phyloP scores from a whole-genome alignment of 2,329 filamentous ascomycete genomes.

The Parasarocladium wereldwijsianum region DNA sequence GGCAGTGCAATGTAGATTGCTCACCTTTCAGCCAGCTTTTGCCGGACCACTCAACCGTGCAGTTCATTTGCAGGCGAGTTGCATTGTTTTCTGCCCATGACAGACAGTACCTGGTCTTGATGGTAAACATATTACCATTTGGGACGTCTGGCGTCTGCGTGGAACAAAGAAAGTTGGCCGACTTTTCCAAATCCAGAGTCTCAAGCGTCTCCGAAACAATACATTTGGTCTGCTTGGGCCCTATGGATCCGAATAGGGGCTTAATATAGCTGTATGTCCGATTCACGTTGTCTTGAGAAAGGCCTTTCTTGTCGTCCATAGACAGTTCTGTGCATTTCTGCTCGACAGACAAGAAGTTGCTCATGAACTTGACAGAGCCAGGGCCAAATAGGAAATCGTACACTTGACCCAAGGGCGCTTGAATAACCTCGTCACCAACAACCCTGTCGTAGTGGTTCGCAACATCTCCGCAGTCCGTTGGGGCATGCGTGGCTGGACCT shows the following conservation, averaged over 20 bases:
- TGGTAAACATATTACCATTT: conserved; percentile 77
- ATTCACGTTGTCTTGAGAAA: conserved; percentile 59
- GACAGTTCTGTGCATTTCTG: conserved; percentile 83
- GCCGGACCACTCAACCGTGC: conserved; percentile 86
- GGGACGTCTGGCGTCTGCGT: conserved; percentile 93
- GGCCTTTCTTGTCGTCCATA: conserved; percentile 69
- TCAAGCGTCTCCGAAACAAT: conserved; percentile 79
- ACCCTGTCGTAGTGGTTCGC: conserved; percentile 71
- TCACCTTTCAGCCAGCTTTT: conserved; percentile 97
- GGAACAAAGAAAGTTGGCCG: conserved; percentile 64
- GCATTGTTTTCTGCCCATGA: conserved; percentile 81
- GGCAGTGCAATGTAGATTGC: too few relatives aligned
- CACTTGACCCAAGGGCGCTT: conserved; percentile 80
- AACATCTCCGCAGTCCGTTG: conserved; percentile 74
- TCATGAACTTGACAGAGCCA: conserved; percentile 65
- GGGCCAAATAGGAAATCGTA: conserved; percentile 81
- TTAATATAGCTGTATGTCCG: conserved; percentile 83
- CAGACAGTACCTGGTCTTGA: conserved; percentile 89
- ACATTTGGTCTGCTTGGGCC: conserved; percentile 89
- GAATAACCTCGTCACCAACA: conserved; percentile 72
- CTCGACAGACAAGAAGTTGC: conserved; percentile 71
- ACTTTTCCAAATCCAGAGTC: conserved; percentile 71
- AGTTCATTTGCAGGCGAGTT: conserved; percentile 77
- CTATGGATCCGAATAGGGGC: conserved; percentile 68
- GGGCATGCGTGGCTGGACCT: conserved; percentile 64